phyloP scores from a whole-genome alignment of 495 filamentous ascomycete genomes.

The Pyrenula massariospora region DNA sequence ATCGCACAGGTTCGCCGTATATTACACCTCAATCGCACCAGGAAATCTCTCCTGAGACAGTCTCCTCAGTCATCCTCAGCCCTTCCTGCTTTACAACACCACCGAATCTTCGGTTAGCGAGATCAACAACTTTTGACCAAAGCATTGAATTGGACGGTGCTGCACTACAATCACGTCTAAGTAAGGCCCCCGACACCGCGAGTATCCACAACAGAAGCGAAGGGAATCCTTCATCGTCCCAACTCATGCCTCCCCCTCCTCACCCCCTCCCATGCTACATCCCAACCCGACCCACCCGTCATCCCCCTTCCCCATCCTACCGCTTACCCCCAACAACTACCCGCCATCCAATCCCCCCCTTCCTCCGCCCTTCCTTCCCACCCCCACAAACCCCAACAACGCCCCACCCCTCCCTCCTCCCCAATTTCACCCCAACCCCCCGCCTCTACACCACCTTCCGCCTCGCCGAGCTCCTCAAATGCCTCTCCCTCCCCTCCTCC shows the following conservation, averaged over 20 bases:
- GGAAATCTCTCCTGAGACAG: neutral
- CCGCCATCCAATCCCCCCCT: neutral
- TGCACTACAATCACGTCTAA: neutral
- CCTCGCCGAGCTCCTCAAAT: constrained; percentile 14
- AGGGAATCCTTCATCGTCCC: neutral
- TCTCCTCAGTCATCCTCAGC: neutral
- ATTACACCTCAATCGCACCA: neutral
- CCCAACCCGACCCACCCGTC: neutral
- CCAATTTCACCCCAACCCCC: constrained; percentile 5
- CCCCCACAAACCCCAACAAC: neutral
- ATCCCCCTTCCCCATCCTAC: neutral
- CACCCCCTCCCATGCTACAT: neutral
- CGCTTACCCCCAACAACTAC: neutral
- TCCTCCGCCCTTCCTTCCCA: neutral
- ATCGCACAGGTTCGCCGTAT: neutral
- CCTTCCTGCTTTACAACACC: neutral
- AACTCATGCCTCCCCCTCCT: neutral
- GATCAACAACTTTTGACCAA: neutral
- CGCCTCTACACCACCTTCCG: constrained; percentile 13
- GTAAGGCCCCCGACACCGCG: neutral
- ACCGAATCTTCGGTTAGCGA: neutral
- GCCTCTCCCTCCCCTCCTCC: constrained; percentile 7
- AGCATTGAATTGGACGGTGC: neutral
- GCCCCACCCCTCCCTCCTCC: constrained; percentile 6
- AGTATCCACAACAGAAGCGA: neutral